phyloP scores from a whole-genome alignment of 2,329 filamentous ascomycete genomes.

The Botrytis sinoallii region DNA sequence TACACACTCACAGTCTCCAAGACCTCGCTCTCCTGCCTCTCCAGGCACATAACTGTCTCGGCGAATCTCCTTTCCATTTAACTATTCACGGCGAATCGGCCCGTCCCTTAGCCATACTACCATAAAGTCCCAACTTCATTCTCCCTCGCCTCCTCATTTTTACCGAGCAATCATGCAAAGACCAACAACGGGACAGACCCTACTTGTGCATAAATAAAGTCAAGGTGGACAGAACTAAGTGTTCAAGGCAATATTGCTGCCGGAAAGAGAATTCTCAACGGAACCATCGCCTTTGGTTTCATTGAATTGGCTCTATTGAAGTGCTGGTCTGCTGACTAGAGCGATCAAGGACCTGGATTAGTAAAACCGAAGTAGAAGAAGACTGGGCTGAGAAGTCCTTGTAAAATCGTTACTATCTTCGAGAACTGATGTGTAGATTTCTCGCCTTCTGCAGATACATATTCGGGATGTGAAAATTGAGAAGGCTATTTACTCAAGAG shows the following conservation, averaged over 20 bases:
- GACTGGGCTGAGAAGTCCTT: neutral
- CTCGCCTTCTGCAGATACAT: neutral
- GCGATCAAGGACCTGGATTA: neutral
- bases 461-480: neutral
- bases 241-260: too few relatives aligned
- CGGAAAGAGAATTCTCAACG: too few relatives aligned
- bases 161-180: slow-evolving; percentile 22
- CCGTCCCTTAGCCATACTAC: slow-evolving; percentile 36
- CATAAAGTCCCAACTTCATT: slow-evolving; percentile 18
- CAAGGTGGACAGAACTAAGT: too few relatives aligned
- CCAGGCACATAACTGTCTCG: slow-evolving; percentile 53
- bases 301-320: too few relatives aligned
- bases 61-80: slow-evolving; percentile 52
- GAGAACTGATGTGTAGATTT: neutral
- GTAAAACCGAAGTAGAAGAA: neutral
- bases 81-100: slow-evolving; percentile 57
- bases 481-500: neutral
- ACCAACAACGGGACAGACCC: neutral
- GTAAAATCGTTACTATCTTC: neutral
- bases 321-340: neutral
- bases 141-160: slow-evolving; percentile 9
- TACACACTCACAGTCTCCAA: slow-evolving; percentile 30
- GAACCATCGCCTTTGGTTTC: too few relatives aligned
- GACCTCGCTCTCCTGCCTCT: slow-evolving; percentile 55
- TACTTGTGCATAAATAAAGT: too few relatives aligned